phyloP scores from a whole-genome alignment of 306 rosid genomes.

The Pyrus communis region DNA sequence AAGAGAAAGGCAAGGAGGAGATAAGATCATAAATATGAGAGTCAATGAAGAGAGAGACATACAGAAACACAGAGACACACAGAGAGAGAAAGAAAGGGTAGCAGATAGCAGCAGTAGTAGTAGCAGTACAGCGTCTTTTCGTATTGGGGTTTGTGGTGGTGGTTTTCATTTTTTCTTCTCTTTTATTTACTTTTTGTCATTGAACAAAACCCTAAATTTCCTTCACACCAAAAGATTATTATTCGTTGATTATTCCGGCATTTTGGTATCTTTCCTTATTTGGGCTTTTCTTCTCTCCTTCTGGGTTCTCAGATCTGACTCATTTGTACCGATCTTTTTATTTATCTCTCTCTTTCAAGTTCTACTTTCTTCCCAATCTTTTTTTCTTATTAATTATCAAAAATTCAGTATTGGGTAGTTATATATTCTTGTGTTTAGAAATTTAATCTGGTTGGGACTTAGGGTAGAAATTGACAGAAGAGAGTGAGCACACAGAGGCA shows the following conservation, averaged over 20 bases:
- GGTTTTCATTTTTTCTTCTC: background rate
- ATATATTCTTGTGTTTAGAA: background rate
- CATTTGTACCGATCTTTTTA: background rate
- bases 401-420: background rate
- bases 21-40: background rate
- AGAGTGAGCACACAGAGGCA: constrained; percentile 98
- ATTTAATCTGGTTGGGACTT: constrained; percentile 24
- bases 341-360: background rate
- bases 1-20: background rate
- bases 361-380: background rate
- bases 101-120: background rate
- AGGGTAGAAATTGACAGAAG: constrained; percentile 90
- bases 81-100: background rate
- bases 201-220: constrained; percentile 36
- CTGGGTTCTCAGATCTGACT: constrained; percentile 46
- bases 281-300: constrained; percentile 1
- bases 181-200: background rate
- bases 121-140: background rate
- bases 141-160: background rate
- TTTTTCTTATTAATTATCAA: background rate
- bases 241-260: constrained; percentile 7
- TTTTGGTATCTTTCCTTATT: constrained; percentile 18
- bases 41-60: background rate
- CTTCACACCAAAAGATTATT: background rate
- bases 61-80: background rate